These are phyloP conservation scores for Colletotrichum orchidophilum DNA, from an alignment of 2,329 filamentous ascomycete genomes.

Conservation along the genomic window DNA sequence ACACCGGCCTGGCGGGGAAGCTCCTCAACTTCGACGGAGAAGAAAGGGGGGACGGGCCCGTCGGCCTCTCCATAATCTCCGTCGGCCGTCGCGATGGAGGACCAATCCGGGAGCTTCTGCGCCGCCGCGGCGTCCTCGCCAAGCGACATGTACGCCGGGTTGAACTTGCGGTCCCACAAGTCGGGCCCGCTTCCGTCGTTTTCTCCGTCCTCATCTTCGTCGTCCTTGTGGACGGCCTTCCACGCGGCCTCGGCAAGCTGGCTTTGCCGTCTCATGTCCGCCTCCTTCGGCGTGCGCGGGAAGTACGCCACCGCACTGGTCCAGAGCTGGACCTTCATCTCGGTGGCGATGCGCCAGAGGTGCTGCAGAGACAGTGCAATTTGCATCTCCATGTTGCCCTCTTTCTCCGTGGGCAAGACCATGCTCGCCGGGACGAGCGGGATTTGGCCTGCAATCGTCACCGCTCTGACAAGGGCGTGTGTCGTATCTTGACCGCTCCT, in stretches of 20 bases:
- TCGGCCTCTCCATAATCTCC: constrained; percentile 36
- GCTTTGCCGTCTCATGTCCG: constrained; percentile 47
- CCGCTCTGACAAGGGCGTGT: constrained; percentile 42
- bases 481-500: constrained; percentile 20
- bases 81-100: constrained; percentile 50
- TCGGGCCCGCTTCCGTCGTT: constrained; percentile 62
- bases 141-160: constrained; percentile 57
- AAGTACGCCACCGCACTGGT: constrained; percentile 80
- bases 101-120: constrained; percentile 61
- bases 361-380: constrained; percentile 84
- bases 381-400: constrained; percentile 62
- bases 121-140: constrained; percentile 38
- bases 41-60: constrained; percentile 68
- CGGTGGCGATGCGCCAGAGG: constrained; percentile 82
- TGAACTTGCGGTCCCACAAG: constrained; percentile 74
- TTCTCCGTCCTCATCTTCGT: constrained; percentile 59
- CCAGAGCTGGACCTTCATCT: constrained; percentile 79
- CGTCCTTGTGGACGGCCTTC: constrained; percentile 46
- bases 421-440: constrained; percentile 85
- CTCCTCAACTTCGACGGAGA: constrained; percentile 78
- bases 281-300: constrained; percentile 47
- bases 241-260: constrained; percentile 57
- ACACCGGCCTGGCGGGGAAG: constrained; percentile 79
- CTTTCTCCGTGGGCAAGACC: constrained; percentile 58
- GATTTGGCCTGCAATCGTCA: constrained; percentile 90